Base-by-base conservation (phyloP, 495 filamentous ascomycete species). In the Lentithecium fluviatile region DNA sequence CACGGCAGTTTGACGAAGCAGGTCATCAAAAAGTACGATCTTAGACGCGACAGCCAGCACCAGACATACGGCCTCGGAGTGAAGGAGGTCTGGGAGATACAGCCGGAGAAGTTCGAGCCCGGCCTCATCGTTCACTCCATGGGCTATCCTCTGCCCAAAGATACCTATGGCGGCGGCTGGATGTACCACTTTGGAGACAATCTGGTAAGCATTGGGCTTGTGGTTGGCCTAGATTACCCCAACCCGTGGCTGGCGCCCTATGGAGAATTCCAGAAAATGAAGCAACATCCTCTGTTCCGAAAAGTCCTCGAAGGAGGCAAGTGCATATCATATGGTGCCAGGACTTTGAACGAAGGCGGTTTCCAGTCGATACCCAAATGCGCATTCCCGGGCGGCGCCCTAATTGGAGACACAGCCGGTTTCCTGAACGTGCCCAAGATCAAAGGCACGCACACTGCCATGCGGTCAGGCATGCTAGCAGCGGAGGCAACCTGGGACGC, bases 181-280 rank as follows among this genome's bases (percentile, higher is more conserved):
- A 90, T 99, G 85, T 99, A 99, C 68, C 94, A 99, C 73, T 98
- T 97, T 70, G 94, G 91, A 20, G 92, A 97, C 64, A 97, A 97
- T 74, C 84, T 97, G 66, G 94, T 97, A 65, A 93, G 88, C 67
- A 81, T 99, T 45, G 94, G 94, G 12, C 80, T 97, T 32, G 94
- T 99, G 17, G 89, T 95, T 26, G 94, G 93, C 24, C 81, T 99
- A 29, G 94, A 99, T 76, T 99, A 97, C 69, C 81, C 88, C 25
- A 99, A 99, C 73, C 95, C 94, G 0, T 99, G 91, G 88, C 81
- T 99, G 17, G 91, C 90, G 0, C 94, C 94, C 0, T 99, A 99
- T 71, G 83, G 83, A 24, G 94, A 99, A 71, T 97, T 99, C 75
- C 95, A 99, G 72, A 96, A 96, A 78, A 84, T 97, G 79, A 99